These are phyloP conservation scores for Syncephalastrum racemosum DNA, from an alignment of 371 early-diverging fungal species.

Conservation along the genomic window DNA sequence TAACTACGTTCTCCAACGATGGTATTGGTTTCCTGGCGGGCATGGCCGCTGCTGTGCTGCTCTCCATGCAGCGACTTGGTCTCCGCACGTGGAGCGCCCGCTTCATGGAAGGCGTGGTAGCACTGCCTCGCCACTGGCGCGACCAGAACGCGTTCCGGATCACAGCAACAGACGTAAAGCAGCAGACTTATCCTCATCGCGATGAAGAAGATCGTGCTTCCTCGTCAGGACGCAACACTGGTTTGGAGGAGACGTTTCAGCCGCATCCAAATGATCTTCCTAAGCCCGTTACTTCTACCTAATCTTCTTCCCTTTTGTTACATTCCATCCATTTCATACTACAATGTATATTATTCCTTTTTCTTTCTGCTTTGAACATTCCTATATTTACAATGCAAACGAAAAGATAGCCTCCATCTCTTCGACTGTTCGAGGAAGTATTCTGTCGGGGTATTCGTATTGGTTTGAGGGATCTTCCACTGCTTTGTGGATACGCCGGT, in stretches of 20 bases:
- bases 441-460: slow-evolving; percentile 65
- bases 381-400: slow-evolving; percentile 30
- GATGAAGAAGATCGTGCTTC: no score
- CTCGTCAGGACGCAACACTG: no score
- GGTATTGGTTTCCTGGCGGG: slow-evolving; percentile 82
- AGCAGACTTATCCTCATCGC: no score
- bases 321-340: background rate
- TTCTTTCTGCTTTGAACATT: background rate
- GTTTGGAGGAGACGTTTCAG: no score
- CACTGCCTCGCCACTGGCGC: slow-evolving; percentile 25
- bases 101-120: slow-evolving; percentile 6
- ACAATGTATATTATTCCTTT: slow-evolving; percentile 5
- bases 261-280: no score
- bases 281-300: no score
- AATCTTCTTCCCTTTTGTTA: no score
- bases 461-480: slow-evolving; percentile 65
- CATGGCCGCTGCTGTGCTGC: slow-evolving; percentile 46
- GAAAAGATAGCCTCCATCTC: slow-evolving; percentile 76
- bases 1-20: slow-evolving; percentile 78
- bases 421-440: slow-evolving; percentile 68
- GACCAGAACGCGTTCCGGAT: slow-evolving; percentile 11
- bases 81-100: slow-evolving; percentile 17
- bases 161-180: no score
- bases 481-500: slow-evolving; percentile 55
- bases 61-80: slow-evolving; percentile 45